These are phyloP conservation scores for Guillardia theta DNA, from an alignment of 78 protist species.

Conservation along the genomic window DNA sequence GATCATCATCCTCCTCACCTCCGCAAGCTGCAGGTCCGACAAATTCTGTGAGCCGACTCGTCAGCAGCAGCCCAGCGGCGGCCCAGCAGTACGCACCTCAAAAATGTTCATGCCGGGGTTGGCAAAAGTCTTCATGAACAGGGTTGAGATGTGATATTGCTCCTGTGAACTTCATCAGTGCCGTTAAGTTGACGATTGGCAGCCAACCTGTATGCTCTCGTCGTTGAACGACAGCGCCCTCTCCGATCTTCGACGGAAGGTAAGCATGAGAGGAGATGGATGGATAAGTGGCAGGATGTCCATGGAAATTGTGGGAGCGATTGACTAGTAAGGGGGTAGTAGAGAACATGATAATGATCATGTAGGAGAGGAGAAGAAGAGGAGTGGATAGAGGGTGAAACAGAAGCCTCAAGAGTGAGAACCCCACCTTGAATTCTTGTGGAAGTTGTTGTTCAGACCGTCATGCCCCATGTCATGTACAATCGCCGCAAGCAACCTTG, in stretches of 20 bases:
- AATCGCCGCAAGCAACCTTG: background rate
- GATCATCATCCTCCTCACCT: background rate
- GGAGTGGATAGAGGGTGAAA: background rate
- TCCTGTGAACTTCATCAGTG: background rate
- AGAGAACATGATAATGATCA: background rate
- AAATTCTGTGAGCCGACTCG: background rate
- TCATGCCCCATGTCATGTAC: background rate
- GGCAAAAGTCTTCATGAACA: background rate
- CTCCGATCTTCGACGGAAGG: too few species aligned
- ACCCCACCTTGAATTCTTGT: too few species aligned
- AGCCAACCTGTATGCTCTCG: background rate
- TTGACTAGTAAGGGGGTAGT: too few species aligned
- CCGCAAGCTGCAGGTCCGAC: background rate
- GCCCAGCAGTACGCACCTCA: background rate
- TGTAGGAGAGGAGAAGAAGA: background rate
- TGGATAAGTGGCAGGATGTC: too few species aligned
- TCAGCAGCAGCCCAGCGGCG: background rate
- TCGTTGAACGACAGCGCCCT: background rate
- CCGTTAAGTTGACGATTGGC: background rate
- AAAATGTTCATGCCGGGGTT: background rate
- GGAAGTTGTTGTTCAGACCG: slow-evolving; percentile 15
- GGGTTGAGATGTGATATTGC: background rate
- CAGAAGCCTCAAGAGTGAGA: too few species aligned
- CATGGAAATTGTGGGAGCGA: too few species aligned
- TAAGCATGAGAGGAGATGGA: too few species aligned